These are phyloP conservation scores for Cercospora zeae-maydis DNA, from an alignment of 2,329 filamentous ascomycete genomes.

Conservation along the genomic window DNA sequence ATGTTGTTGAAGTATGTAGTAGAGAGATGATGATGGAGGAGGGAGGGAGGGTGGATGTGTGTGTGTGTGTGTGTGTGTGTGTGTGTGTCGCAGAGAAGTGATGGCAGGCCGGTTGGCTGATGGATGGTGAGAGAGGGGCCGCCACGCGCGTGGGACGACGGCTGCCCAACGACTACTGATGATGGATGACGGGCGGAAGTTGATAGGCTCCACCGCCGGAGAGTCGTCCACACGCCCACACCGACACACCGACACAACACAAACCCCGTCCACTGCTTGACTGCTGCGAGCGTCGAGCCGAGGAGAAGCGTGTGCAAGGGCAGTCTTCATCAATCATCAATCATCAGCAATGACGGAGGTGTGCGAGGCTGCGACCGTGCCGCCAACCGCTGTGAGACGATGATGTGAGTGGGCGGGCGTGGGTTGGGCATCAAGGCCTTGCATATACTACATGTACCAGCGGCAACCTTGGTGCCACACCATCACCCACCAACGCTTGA, in stretches of 20 bases:
- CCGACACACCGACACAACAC: background rate
- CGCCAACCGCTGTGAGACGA: too few relatives aligned
- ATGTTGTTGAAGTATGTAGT: background rate
- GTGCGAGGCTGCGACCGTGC: too few relatives aligned
- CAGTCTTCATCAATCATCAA: too few relatives aligned
- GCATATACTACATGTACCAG: background rate
- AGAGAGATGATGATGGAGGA: background rate
- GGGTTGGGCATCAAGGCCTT: slow-evolving; percentile 16
- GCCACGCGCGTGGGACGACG: background rate
- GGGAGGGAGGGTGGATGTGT: background rate
- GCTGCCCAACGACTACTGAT: too few relatives aligned
- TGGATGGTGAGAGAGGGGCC: background rate
- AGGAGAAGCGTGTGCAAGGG: too few relatives aligned
- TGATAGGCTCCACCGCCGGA: slow-evolving; percentile 15
- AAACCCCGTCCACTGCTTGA: too few relatives aligned
- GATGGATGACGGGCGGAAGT: too few relatives aligned
- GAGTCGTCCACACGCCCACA: background rate
- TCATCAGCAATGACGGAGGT: too few relatives aligned
- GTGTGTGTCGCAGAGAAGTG: background rate
- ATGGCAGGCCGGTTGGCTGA: background rate
- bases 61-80: background rate
- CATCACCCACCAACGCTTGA: background rate
- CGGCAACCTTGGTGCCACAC: slow-evolving; percentile 18
- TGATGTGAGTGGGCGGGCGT: slow-evolving; percentile 9
- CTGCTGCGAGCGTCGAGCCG: too few relatives aligned